Conservation (phyloP, 306 rosid genomes). For the Quercus mongolica region DNA sequence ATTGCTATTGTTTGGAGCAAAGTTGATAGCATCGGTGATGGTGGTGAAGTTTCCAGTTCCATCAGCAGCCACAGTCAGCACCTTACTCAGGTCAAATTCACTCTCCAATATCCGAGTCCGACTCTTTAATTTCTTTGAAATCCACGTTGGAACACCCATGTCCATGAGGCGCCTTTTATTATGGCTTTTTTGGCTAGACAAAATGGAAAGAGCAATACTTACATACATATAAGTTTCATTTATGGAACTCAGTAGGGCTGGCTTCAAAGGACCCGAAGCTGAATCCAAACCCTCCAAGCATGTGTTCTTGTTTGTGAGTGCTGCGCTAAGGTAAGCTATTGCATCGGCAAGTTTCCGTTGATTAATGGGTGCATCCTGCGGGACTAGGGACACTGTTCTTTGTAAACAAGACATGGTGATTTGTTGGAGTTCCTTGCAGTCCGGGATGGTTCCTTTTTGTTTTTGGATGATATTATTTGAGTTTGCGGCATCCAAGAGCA, state of each 20-base stretch:
- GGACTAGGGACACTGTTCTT: slow-evolving; percentile 48
- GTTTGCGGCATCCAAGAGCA: slow-evolving; percentile 34
- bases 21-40: slow-evolving; percentile 56
- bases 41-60: slow-evolving; percentile 71
- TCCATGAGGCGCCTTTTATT: slow-evolving; percentile 36
- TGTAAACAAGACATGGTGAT: slow-evolving; percentile 46
- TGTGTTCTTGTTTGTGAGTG: slow-evolving; percentile 79
- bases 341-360: slow-evolving; percentile 41
- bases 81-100: slow-evolving; percentile 29
- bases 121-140: slow-evolving; percentile 22
- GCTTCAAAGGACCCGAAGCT: slow-evolving; percentile 65
- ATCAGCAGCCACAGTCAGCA: slow-evolving; percentile 61
- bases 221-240: slow-evolving; percentile 50
- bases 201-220: slow-evolving; percentile 61
- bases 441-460: slow-evolving; percentile 61
- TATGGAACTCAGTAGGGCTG: slow-evolving; percentile 27
- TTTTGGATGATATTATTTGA: slow-evolving; percentile 46
- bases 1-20: slow-evolving; percentile 61
- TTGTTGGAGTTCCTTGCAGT: slow-evolving; percentile 70
- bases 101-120: no score
- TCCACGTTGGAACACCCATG: slow-evolving; percentile 17
- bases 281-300: slow-evolving; percentile 79
- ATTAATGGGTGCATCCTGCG: neutral
- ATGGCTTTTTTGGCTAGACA: slow-evolving; percentile 26
- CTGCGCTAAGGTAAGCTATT: slow-evolving; percentile 71